phyloP scores from a whole-genome alignment of 805 yeast genomes.

The Saccharomycopsis sp. region DNA sequence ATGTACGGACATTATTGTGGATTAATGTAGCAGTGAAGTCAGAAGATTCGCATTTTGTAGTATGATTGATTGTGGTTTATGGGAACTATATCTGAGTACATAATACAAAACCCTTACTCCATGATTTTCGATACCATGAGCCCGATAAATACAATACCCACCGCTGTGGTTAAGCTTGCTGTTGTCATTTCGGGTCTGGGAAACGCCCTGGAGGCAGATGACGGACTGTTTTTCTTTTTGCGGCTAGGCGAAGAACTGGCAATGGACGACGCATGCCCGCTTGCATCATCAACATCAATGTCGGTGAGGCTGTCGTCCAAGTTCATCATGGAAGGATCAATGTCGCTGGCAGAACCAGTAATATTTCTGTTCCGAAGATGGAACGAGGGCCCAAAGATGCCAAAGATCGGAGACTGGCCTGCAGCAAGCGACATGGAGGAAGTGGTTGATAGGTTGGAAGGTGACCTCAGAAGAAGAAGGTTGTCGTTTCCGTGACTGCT shows the following conservation, averaged over 20 bases:
- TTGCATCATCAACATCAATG: conserved; percentile 8
- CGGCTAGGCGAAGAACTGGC: too few species aligned
- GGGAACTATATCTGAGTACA: too few species aligned
- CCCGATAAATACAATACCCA: conserved; percentile 14
- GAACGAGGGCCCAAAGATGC: conserved; percentile 7
- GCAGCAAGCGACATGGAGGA: not conserved
- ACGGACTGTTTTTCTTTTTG: too few species aligned
- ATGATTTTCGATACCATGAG: conserved; percentile 10
- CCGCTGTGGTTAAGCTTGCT: conserved; percentile 14
- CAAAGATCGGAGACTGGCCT: conserved; percentile 11
- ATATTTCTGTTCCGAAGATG: conserved; percentile 1
- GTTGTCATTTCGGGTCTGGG: too few species aligned
- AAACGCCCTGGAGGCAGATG: too few species aligned
- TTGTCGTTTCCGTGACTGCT: too few species aligned
- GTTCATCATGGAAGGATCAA: not conserved
- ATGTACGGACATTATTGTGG: too few species aligned
- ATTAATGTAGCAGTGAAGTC: too few species aligned
- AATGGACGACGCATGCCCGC: too few species aligned
- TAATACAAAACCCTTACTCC: not conserved
- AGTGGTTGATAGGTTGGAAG: conserved; percentile 6
- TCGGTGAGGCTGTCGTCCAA: conserved; percentile 3
- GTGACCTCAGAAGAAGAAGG: conserved; percentile 3
- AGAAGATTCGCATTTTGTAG: too few species aligned
- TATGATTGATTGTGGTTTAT: too few species aligned
- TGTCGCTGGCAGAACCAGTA: not conserved